Percentiles rank a stretch among this genome's conserved stretches.
Conservation (phyloP, 2,329 filamentous ascomycete species). For the Penicillium janthinellum region DNA sequence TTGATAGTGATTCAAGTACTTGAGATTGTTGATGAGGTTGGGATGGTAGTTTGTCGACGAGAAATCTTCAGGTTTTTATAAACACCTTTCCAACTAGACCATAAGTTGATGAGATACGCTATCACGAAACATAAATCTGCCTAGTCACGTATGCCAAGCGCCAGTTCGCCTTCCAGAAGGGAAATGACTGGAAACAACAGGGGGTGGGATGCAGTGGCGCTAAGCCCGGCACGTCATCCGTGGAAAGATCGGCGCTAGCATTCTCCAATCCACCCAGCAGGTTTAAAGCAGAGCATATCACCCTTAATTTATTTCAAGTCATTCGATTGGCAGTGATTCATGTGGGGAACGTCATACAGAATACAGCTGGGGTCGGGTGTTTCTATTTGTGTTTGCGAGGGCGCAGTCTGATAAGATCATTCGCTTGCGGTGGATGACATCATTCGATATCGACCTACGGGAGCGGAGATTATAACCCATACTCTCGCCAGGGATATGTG, state of each 20-base stretch:
- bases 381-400: neutral
- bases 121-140: neutral
- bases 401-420: neutral
- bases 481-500: neutral
- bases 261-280: slow-evolving; percentile 3
- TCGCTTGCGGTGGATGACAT: neutral
- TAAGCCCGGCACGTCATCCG: slow-evolving; percentile 23
- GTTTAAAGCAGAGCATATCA: neutral
- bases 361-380: neutral
- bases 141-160: slow-evolving; percentile 21
- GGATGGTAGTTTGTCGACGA: neutral
- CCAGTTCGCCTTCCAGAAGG: slow-evolving; percentile 10
- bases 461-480: neutral
- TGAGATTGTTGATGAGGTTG: neutral
- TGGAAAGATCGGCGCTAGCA: slow-evolving; percentile 16
- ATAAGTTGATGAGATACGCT: neutral
- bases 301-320: neutral
- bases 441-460: neutral
- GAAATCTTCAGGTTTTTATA: neutral
- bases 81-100: neutral
- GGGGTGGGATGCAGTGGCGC: slow-evolving; percentile 14
- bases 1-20: neutral
- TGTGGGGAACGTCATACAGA: neutral
- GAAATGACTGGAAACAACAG: slow-evolving; percentile 1
- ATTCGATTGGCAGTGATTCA: neutral